Conservation (phyloP, 257 asterid species). For the Solanum ahanhuiri region DNA sequence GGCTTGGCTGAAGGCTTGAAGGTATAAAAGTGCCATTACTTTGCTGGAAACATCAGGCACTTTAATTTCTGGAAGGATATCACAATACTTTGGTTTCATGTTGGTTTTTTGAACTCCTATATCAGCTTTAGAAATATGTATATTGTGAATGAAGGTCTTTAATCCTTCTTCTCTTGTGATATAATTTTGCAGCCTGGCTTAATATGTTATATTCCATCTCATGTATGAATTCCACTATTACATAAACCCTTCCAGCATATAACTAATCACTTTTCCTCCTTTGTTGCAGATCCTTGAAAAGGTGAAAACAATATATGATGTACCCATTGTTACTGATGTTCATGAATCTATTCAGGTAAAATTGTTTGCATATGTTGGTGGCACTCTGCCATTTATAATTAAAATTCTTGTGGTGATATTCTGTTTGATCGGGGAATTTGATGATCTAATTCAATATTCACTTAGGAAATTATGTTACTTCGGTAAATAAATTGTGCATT, state of each 20-base stretch:
- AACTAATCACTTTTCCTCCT: background rate
- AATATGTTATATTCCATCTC: background rate
- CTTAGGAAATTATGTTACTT: too few relatives aligned
- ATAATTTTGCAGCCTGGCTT: background rate
- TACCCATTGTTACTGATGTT: too few relatives aligned
- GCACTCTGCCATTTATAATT: too few relatives aligned
- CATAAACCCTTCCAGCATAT: background rate
- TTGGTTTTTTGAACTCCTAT: background rate
- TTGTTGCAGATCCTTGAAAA: too few relatives aligned
- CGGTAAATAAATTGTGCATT: too few relatives aligned
- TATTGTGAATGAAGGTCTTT: background rate
- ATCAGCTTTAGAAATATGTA: background rate
- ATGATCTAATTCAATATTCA: too few relatives aligned
- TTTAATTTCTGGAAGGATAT: background rate
- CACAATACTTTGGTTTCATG: background rate
- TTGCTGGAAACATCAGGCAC: background rate
- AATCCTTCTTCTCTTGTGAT: background rate
- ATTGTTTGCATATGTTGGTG: too few relatives aligned
- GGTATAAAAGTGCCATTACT: conserved; percentile 16
- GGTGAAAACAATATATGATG: too few relatives aligned
- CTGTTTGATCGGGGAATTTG: too few relatives aligned
- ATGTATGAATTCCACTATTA: background rate
- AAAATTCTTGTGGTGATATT: too few relatives aligned
- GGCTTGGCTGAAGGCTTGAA: conserved; percentile 71
- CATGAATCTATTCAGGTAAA: too few relatives aligned